Base-by-base conservation (phyloP, 768 basidiomycete species). In the Trametes cinnabarina region DNA sequence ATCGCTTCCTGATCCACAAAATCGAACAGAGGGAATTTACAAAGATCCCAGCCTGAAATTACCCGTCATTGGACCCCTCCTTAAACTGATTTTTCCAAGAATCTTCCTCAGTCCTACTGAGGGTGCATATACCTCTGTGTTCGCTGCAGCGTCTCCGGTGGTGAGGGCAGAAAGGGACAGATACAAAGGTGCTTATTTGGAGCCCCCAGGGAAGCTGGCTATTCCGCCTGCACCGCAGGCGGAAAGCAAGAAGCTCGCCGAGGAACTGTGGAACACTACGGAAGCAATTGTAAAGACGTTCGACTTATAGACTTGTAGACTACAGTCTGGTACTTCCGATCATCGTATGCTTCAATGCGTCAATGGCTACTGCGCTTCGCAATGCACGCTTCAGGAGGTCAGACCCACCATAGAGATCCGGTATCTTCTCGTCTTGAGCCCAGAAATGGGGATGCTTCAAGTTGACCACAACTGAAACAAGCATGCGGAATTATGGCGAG, bases 261-360 rank as follows among this genome's bases (percentile, higher is more conserved):
- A 68, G 43, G 77, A 79, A 59, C 61, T 79, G 22, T 78, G 74
- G 70, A 65, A 69, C 15, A 74, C 73, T 6, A 74, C 75, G 6
- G 71, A 74, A 64, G 60, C 60, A 12, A 46, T 77, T 14, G 44
- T 77, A 56, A 61, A 58, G 35, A 63, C 67, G n/a, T 63, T 68
- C 32, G 69, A 66, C 3, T 51, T 68, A n/a, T 63, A 39, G 53
- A 20, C 30, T 12, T n/a, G n/a, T n/a, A n/a, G n/a, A n/a, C n/a
- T n/a, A n/a, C n/a, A n/a, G n/a, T n/a, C n/a, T n/a, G n/a, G n/a
- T n/a, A n/a, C n/a, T n/a, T n/a, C n/a, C n/a, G n/a, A n/a, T n/a
- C n/a, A n/a, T n/a, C n/a, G n/a, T n/a, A n/a, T n/a, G n/a, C n/a
- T n/a, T n/a, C n/a, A n/a, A n/a, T n/a, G n/a, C n/a, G n/a, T n/a